These are phyloP conservation scores for Chytriomyces confervae DNA, from an alignment of 192 early-diverging fungal species.

Conservation along the genomic window DNA sequence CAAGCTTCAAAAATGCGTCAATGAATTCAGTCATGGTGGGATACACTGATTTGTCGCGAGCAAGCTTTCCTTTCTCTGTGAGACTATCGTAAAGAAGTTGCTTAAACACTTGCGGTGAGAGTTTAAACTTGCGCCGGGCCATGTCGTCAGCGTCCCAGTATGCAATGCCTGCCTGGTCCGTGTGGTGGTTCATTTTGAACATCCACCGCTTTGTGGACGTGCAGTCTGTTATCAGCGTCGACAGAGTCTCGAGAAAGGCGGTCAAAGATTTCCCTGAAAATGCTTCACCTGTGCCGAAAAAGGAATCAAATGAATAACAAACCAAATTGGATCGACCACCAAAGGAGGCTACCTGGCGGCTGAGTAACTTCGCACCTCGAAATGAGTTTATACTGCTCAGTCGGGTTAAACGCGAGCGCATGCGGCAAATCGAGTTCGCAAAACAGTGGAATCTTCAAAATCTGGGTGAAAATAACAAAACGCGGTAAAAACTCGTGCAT, in stretches of 20 bases:
- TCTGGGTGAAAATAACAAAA: not conserved
- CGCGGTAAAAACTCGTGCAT: not conserved
- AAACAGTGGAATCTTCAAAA: slow-evolving; percentile 16
- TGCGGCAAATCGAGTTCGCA: not conserved
- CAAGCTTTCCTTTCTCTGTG: not conserved
- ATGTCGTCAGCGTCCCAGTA: slow-evolving; percentile 21
- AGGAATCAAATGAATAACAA: not conserved
- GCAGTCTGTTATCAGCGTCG: not conserved
- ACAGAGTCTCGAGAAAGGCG: not conserved
- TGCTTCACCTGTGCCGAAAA: too few species aligned
- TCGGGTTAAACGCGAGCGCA: not conserved
- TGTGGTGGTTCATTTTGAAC: slow-evolving; percentile 17
- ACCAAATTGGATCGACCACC: too few species aligned
- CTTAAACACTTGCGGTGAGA: not conserved
- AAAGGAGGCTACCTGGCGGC: not conserved
- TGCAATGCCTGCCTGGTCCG: slow-evolving; percentile 11
- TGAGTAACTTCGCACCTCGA: slow-evolving; percentile 1
- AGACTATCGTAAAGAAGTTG: not conserved
- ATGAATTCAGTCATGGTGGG: not conserved
- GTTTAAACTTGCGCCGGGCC: not conserved
- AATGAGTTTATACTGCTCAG: slow-evolving; percentile 12
- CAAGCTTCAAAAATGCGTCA: not conserved
- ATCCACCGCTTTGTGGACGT: slow-evolving; percentile 6
- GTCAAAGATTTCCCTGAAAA: not conserved
- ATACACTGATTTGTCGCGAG: not conserved